Conservation (phyloP, 768 basidiomycete species). For the Mycena leptocephala region DNA sequence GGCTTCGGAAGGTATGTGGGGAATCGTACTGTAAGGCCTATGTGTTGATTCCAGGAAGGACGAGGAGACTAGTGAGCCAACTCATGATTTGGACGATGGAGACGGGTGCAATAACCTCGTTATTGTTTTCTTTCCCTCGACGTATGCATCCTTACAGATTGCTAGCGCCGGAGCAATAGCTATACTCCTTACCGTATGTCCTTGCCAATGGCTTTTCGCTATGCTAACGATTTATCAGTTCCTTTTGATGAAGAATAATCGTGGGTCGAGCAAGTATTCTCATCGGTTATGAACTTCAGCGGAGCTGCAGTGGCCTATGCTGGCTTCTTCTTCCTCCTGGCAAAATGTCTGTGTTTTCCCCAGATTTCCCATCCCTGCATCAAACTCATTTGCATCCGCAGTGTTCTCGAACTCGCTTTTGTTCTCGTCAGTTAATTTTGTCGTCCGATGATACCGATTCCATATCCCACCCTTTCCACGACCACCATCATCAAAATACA, state of each 20-base stretch:
- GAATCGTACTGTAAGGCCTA: neutral
- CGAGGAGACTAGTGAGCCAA: constrained; percentile 1
- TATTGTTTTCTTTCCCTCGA: neutral
- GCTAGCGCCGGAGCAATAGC: neutral
- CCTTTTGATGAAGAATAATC: constrained; percentile 11
- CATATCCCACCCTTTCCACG: too few species aligned
- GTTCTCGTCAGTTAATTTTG: neutral
- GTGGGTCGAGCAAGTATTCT: neutral
- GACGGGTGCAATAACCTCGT: constrained; percentile 20
- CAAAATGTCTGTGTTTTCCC: neutral
- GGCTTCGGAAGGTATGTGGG: neutral
- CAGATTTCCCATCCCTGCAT: neutral
- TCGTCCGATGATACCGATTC: neutral
- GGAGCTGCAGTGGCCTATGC: neutral
- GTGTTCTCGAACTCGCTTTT: neutral
- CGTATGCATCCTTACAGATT: neutral
- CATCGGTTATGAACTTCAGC: too few species aligned
- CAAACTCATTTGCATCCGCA: neutral
- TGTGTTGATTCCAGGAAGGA: neutral
- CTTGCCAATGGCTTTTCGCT: neutral
- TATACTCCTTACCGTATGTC: constrained; percentile 1
- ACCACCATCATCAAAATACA: too few species aligned
- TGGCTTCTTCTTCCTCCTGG: constrained; percentile 8
- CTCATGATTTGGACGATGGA: constrained; percentile 23
- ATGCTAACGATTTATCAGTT: neutral